Conservation (phyloP, 2,329 filamentous ascomycete genomes). For the Sphaceloma murrayae region DNA sequence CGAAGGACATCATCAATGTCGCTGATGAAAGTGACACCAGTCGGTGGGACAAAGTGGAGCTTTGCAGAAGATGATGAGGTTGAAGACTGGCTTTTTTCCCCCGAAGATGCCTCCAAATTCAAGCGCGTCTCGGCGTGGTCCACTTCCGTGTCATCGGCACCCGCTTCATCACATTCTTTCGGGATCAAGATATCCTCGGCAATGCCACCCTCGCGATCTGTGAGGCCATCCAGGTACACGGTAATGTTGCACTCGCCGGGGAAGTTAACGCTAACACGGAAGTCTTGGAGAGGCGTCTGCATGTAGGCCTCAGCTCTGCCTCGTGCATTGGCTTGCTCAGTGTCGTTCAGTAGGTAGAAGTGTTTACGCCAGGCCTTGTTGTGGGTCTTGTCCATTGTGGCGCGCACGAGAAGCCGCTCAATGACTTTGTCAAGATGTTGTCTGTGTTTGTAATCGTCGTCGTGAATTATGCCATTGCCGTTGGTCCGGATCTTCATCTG, state of each 20-base stretch:
- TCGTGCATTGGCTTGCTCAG: slow-evolving; percentile 4
- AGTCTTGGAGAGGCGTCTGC: slow-evolving; percentile 8
- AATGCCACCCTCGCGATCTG: slow-evolving; percentile 17
- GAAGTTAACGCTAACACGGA: background rate
- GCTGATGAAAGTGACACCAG: slow-evolving; percentile 22
- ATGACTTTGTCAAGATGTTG: slow-evolving; percentile 49
- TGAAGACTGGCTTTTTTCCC: too few relatives aligned
- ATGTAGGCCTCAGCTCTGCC: slow-evolving; percentile 1
- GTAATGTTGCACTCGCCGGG: background rate
- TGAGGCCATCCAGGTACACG: background rate
- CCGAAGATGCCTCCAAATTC: too few relatives aligned
- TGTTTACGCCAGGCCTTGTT: slow-evolving; percentile 37
- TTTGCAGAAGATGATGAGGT: background rate
- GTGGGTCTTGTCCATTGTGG: slow-evolving; percentile 42
- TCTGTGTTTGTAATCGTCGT: too few relatives aligned
- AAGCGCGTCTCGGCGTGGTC: too few relatives aligned
- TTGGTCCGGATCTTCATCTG: slow-evolving; percentile 53
- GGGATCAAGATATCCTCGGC: slow-evolving; percentile 9
- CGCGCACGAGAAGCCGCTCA: slow-evolving; percentile 56
- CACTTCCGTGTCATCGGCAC: background rate
- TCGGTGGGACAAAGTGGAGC: slow-evolving; percentile 17
- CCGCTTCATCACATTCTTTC: background rate
- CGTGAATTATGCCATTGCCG: too few relatives aligned
- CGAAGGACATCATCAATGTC: slow-evolving; percentile 25
- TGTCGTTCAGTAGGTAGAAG: slow-evolving; percentile 11